Evolutionary conservation across 225 moss, liverwort and hornwort genomes (phyloP).

Genomic region (Pseudisothecium myosuroides): DNA sequence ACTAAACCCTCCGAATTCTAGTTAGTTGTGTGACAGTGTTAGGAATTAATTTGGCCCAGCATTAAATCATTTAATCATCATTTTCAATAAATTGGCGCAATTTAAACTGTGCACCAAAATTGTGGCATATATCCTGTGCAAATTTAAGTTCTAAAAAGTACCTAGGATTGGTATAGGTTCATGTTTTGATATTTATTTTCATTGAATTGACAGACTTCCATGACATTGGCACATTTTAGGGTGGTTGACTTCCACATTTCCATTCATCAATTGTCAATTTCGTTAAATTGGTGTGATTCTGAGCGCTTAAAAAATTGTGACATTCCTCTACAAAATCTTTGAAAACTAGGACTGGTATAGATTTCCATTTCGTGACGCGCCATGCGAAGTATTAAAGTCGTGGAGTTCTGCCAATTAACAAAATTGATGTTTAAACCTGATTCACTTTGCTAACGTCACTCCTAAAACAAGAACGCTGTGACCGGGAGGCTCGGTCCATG

Average conservation of each 20-base stretch:
- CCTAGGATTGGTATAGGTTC: neutral
- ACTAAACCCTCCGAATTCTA: neutral
- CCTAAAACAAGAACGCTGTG: too few relatives aligned
- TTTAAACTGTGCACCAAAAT: neutral
- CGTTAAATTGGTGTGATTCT: neutral
- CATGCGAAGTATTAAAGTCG: too few relatives aligned
- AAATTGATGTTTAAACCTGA: neutral
- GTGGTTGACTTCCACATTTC: too few relatives aligned
- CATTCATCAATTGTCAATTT: neutral
- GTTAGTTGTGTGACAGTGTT: too few relatives aligned
- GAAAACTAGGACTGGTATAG: neutral
- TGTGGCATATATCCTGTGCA: neutral
- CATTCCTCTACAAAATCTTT: neutral
- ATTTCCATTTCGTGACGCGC: too few relatives aligned
- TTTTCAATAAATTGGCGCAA: neutral
- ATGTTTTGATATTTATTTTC: too few relatives aligned
- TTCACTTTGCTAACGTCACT: neutral
- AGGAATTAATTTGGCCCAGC: neutral
- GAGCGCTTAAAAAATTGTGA: neutral
- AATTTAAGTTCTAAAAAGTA: neutral
- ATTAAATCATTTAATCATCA: neutral
- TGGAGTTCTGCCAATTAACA: neutral
- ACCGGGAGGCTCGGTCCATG: too few relatives aligned
- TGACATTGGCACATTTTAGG: too few relatives aligned
- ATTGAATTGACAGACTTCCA: neutral